A percentile compares a stretch with the other conserved stretches of the same genome.
phyloP scores from a whole-genome alignment of 73 alveolate genomes.

The Diophrys appendiculata region DNA sequence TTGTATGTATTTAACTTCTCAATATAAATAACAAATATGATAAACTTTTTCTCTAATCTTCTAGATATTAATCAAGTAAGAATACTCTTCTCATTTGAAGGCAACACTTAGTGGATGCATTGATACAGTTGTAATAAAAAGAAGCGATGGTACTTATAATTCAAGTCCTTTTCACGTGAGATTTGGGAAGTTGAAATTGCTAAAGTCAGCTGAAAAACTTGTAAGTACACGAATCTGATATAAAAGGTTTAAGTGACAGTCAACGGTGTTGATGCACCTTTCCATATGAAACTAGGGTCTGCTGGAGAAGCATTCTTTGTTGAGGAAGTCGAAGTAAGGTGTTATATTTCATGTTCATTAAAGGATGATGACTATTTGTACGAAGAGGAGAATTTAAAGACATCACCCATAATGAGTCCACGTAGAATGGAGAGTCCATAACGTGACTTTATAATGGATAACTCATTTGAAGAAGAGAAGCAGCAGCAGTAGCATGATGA shows the following conservation, averaged over 20 bases:
- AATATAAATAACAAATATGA: conserved; percentile 21
- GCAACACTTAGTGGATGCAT: conserved; percentile 92
- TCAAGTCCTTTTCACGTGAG: conserved; percentile 93
- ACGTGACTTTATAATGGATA: no score
- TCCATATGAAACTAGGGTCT: conserved; percentile 86
- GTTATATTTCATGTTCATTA: neutral
- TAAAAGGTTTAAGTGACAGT: conserved; percentile 60
- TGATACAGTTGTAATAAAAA: conserved; percentile 89
- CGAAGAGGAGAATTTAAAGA: neutral
- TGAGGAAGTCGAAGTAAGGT: neutral
- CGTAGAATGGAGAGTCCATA: no score
- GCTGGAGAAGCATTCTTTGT: conserved; percentile 95
- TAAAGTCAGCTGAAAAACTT: conserved; percentile 74
- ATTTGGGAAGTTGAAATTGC: conserved; percentile 87
- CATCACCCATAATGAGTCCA: neutral
- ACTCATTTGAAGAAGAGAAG: no score
- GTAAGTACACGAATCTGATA: conserved; percentile 35
- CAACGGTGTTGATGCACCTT: conserved; percentile 75
- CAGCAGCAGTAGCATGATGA: no score
- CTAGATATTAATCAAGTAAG: conserved; percentile 64
- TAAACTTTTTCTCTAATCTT: conserved; percentile 35
- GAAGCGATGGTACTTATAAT: conserved; percentile 80
- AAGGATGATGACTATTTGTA: neutral
- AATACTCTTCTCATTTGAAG: conserved; percentile 37
- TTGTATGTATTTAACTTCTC: no score